These are phyloP conservation scores for Myochromella boudieri DNA, from an alignment of 768 basidiomycete genomes.

Conservation along the genomic window DNA sequence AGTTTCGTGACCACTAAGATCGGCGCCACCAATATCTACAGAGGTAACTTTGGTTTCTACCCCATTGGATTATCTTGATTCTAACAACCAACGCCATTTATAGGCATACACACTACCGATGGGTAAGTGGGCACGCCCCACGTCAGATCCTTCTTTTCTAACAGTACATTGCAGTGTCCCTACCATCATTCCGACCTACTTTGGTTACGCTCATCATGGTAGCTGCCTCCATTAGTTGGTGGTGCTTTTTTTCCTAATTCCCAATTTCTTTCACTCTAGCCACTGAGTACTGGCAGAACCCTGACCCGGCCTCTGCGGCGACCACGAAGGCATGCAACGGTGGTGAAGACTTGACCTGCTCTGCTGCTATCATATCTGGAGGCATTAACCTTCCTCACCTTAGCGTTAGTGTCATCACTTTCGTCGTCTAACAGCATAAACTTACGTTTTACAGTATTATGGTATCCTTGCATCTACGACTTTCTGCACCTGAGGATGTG, in stretches of 20 bases:
- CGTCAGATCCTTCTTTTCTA: not conserved
- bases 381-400: constrained; percentile 24
- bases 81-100: no score
- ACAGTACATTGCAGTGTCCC: constrained; percentile 11
- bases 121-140: constrained; percentile 1
- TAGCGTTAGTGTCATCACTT: constrained; percentile 12
- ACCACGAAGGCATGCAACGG: constrained; percentile 22
- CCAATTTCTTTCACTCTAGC: constrained; percentile 7
- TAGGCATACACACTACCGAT: constrained; percentile 16
- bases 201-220: constrained; percentile 18
- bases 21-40: constrained; percentile 14
- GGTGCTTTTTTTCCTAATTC: not conserved
- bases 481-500: no score
- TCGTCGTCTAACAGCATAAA: no score
- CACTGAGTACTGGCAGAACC: constrained; percentile 25
- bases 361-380: constrained; percentile 19
- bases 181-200: constrained; percentile 9
- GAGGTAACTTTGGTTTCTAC: no score
- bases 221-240: not conserved
- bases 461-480: no score
- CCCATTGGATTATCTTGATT: no score
- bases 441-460: no score
- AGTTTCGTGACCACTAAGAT: constrained; percentile 18
- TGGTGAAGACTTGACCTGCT: constrained; percentile 28
- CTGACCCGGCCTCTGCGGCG: constrained; percentile 22